Conservation (phyloP, 352 stramenopile genomes). For the Phytophthora citricola region DNA sequence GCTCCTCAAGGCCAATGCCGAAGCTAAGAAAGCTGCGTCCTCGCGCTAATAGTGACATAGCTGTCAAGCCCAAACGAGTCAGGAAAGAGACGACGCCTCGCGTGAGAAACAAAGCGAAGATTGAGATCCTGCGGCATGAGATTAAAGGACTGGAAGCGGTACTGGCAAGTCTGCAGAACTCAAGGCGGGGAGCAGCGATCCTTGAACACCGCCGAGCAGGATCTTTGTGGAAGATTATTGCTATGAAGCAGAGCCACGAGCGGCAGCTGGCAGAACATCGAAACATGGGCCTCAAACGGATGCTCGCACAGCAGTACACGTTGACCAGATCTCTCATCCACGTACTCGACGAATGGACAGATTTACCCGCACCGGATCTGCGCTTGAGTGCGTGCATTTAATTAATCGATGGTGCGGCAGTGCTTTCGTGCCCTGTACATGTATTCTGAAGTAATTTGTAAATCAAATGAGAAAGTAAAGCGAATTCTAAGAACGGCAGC, state of each 20-base stretch:
- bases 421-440: background rate
- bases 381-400: constrained; percentile 3
- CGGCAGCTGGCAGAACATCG: constrained; percentile 20
- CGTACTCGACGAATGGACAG: constrained; percentile 19
- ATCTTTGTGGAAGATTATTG: constrained; percentile 33
- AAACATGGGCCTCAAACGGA: constrained; percentile 25
- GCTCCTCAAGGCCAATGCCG: background rate
- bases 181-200: background rate
- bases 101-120: constrained; percentile 35
- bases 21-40: constrained; percentile 9
- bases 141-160: constrained; percentile 24
- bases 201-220: background rate
- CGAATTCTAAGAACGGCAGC: no score
- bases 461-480: background rate
- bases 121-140: constrained; percentile 29
- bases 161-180: constrained; percentile 25
- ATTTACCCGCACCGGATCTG: constrained; percentile 12
- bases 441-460: background rate
- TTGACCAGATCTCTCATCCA: constrained; percentile 20
- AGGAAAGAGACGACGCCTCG: constrained; percentile 15
- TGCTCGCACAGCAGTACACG: constrained; percentile 22
- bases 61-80: constrained; percentile 6
- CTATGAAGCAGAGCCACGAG: constrained; percentile 24
- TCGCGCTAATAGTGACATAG: constrained; percentile 2
- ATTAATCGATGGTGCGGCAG: no score